phyloP scores from a whole-genome alignment of 1,284 basidiomycete species.

The Melampsora larici-populina region DNA sequence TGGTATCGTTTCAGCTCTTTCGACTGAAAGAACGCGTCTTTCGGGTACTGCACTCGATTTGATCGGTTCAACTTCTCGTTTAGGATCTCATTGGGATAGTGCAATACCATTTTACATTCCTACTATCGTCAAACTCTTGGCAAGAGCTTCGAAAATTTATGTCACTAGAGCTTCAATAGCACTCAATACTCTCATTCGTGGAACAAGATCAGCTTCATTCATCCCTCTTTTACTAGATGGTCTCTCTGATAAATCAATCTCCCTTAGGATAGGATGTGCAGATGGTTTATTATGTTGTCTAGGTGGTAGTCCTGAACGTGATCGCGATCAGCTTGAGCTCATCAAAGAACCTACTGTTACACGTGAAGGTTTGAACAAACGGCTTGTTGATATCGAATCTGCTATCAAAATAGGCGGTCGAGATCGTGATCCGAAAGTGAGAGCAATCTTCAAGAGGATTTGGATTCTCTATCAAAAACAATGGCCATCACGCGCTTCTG shows the following conservation, averaged over 20 bases:
- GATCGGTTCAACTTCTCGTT: slow-evolving; percentile 60
- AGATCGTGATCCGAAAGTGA: slow-evolving; percentile 72
- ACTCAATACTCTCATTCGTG: slow-evolving; percentile 64
- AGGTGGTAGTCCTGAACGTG: slow-evolving; percentile 43
- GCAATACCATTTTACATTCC: slow-evolving; percentile 69
- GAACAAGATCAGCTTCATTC: slow-evolving; percentile 67
- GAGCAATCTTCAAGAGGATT: slow-evolving; percentile 66
- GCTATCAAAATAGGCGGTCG: slow-evolving; percentile 66
- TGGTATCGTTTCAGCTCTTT: slow-evolving; percentile 50
- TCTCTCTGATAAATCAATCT: slow-evolving; percentile 66
- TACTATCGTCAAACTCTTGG: slow-evolving; percentile 65
- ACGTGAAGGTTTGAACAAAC: slow-evolving; percentile 63
- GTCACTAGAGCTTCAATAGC: slow-evolving; percentile 64
- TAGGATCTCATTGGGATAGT: slow-evolving; percentile 66
- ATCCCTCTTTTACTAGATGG: slow-evolving; percentile 64
- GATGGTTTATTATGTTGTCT: slow-evolving; percentile 59
- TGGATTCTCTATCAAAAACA: slow-evolving; percentile 72
- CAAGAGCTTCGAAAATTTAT: slow-evolving; percentile 77
- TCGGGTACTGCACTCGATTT: slow-evolving; percentile 70
- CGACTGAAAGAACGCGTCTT: slow-evolving; percentile 71
- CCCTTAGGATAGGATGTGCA: slow-evolving; percentile 64
- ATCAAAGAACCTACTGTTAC: slow-evolving; percentile 64
- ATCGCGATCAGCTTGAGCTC: slow-evolving; percentile 41
- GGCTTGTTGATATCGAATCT: slow-evolving; percentile 65
- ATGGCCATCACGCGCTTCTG: slow-evolving; percentile 65